A percentile compares a stretch with the other conserved stretches of the same genome.
Conservation (phyloP, 2,329 filamentous ascomycete species). For the Talaromyces sp. region DNA sequence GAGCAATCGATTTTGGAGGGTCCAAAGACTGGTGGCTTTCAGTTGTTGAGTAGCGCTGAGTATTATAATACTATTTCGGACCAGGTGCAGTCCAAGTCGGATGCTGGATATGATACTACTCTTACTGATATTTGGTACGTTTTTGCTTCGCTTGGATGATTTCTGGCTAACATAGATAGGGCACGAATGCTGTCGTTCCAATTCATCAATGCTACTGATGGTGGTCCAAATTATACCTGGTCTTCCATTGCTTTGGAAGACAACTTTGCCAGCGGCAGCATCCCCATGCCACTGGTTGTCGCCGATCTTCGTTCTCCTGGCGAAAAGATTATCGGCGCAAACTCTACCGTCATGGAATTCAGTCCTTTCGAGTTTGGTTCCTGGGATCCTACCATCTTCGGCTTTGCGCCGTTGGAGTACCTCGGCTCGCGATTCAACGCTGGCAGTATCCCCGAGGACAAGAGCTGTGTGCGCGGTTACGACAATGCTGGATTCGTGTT, state of each 20-base stretch:
- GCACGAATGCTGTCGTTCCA: slow-evolving; percentile 83
- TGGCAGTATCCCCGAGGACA: slow-evolving; percentile 57
- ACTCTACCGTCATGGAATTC: slow-evolving; percentile 74
- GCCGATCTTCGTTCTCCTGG: slow-evolving; percentile 66
- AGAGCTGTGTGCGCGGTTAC: slow-evolving; percentile 71
- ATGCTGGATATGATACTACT: slow-evolving; percentile 66
- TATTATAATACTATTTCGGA: slow-evolving; percentile 64
- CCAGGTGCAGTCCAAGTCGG: slow-evolving; percentile 59
- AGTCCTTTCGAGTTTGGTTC: slow-evolving; percentile 78
- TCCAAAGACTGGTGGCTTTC: slow-evolving; percentile 50
- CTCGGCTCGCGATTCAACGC: slow-evolving; percentile 70
- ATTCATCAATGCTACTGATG: slow-evolving; percentile 71
- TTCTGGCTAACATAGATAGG: slow-evolving; percentile 26
- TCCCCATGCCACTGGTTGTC: slow-evolving; percentile 72
- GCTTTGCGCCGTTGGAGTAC: slow-evolving; percentile 68
- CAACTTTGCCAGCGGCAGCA: slow-evolving; percentile 62
- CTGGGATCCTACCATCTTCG: slow-evolving; percentile 70
- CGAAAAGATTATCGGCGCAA: slow-evolving; percentile 62
- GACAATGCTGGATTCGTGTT: slow-evolving; percentile 82
- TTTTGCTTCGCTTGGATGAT: background rate
- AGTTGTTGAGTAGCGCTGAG: slow-evolving; percentile 46
- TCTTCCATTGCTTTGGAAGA: slow-evolving; percentile 69
- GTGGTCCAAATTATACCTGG: slow-evolving; percentile 75
- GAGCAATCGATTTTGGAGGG: slow-evolving; percentile 61
- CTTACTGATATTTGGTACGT: slow-evolving; percentile 79